Evolutionary conservation across 208 protist species (phyloP).

Genomic region (Leishmania martiniquensis): DNA sequence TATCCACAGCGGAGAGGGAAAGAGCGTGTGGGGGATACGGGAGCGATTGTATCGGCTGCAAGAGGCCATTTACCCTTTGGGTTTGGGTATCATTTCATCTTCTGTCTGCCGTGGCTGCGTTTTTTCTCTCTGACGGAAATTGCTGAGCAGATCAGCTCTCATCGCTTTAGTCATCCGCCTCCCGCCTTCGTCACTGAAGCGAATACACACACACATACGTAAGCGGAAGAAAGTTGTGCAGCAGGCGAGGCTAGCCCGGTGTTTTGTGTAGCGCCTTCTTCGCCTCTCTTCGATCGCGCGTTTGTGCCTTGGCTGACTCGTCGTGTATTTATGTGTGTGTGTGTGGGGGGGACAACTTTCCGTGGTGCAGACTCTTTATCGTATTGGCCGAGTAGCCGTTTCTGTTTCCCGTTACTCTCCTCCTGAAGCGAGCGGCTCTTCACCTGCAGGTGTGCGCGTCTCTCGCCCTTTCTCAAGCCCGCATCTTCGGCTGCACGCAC

Average conservation of each 20-base stretch:
- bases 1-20: no score
- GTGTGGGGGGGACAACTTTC: background rate
- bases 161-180: no score
- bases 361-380: background rate
- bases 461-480: background rate
- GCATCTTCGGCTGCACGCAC: background rate
- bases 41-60: no score
- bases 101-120: no score
- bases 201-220: background rate
- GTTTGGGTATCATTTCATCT: no score
- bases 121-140: no score
- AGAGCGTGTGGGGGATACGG: no score
- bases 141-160: no score
- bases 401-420: background rate
- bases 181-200: background rate
- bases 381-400: background rate
- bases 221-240: background rate
- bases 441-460: background rate
- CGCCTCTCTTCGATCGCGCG: background rate
- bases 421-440: background rate
- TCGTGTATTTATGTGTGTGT: no score
- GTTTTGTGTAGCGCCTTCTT: background rate
- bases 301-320: background rate
- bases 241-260: background rate
- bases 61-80: no score